Evolutionary conservation across 306 rosid species (phyloP).

Genomic region (Elaeagnus macrophylla): DNA sequence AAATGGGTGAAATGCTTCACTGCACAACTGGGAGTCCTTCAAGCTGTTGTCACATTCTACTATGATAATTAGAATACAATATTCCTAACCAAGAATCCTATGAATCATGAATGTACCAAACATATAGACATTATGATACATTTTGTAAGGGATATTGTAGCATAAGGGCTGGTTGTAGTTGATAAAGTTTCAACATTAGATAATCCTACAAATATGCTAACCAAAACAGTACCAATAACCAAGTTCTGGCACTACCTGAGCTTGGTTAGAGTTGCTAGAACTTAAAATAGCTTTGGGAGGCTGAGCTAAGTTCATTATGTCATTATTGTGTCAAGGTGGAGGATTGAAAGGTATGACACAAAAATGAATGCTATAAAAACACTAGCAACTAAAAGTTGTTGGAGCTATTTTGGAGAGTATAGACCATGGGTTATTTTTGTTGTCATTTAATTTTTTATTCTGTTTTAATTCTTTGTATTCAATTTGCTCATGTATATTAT

Average conservation of each 20-base stretch:
- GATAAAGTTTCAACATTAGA: not conserved
- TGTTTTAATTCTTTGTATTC: too few species aligned
- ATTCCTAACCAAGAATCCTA: not conserved
- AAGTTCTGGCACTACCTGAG: not conserved
- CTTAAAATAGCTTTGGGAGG: not conserved
- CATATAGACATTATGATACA: not conserved
- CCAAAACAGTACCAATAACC: not conserved
- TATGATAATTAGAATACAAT: not conserved
- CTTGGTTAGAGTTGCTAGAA: not conserved
- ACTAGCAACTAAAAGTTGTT: too few species aligned
- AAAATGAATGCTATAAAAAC: too few species aligned
- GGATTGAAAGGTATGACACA: too few species aligned
- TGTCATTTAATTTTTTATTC: too few species aligned
- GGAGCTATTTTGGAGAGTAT: too few species aligned
- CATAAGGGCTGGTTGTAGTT: not conserved
- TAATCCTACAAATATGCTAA: not conserved
- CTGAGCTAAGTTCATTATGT: too few species aligned
- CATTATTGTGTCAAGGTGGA: too few species aligned
- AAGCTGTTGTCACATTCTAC: too few species aligned
- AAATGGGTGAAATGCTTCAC: not conserved
- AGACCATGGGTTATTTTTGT: too few species aligned
- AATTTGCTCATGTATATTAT: too few species aligned
- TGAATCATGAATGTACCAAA: not conserved
- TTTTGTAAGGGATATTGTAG: not conserved
- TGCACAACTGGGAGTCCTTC: not conserved